These are phyloP conservation scores for Botrytis deweyae DNA, from an alignment of 2,329 filamentous ascomycete species.

Conservation along the genomic window DNA sequence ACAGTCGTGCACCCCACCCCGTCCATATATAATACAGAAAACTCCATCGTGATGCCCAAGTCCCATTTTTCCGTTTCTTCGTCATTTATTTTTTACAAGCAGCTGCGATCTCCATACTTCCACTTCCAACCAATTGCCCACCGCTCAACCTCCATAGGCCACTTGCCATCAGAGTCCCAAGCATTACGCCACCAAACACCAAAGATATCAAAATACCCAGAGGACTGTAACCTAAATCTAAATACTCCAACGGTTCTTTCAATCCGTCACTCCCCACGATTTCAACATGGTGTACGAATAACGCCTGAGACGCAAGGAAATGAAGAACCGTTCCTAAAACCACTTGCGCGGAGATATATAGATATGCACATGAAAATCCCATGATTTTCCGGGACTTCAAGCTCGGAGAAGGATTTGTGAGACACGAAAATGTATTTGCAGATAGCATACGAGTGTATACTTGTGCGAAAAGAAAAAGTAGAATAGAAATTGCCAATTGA, in stretches of 20 bases:
- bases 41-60: background rate
- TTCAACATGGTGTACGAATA: constrained; percentile 14
- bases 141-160: constrained; percentile 26
- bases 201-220: constrained; percentile 12
- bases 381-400: background rate
- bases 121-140: constrained; percentile 29
- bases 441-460: constrained; percentile 49
- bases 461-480: constrained; percentile 48
- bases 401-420: background rate
- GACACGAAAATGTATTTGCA: constrained; percentile 44
- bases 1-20: background rate
- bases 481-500: constrained; percentile 48
- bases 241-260: background rate
- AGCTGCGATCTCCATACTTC: constrained; percentile 30
- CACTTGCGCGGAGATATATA: background rate
- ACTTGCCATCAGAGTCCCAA: constrained; percentile 13
- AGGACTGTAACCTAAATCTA: constrained; percentile 16
- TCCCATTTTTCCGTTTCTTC: background rate
- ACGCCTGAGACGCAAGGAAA: constrained; percentile 10
- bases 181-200: background rate
- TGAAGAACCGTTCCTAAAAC: background rate
- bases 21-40: background rate
- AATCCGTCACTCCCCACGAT: background rate
- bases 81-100: constrained; percentile 27
- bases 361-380: background rate